These are phyloP conservation scores for Terfezia boudieri DNA, from an alignment of 495 filamentous ascomycete genomes.

Conservation along the genomic window DNA sequence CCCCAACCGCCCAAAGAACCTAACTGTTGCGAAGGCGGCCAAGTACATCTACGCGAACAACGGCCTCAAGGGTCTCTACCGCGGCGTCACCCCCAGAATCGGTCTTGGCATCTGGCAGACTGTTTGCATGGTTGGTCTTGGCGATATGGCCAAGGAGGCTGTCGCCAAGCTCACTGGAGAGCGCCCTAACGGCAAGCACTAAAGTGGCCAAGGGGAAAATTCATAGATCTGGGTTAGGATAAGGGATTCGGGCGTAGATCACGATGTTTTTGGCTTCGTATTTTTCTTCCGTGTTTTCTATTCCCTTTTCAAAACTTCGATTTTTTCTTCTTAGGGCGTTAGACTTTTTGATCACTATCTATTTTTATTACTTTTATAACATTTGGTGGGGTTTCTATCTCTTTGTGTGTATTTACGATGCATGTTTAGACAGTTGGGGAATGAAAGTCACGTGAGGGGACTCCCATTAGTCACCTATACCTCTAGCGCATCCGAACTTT, in stretches of 20 bases:
- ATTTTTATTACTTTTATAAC: no score
- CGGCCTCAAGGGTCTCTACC: slow-evolving; percentile 82
- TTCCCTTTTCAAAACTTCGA: background rate
- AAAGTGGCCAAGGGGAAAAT: slow-evolving; percentile 11
- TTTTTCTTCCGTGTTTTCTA: background rate
- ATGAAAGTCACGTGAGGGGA: no score
- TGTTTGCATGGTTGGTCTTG: slow-evolving; percentile 98
- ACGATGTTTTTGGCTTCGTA: background rate
- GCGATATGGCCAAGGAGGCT: slow-evolving; percentile 95
- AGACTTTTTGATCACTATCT: background rate
- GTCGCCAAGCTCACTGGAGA: slow-evolving; percentile 96
- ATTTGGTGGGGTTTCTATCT: no score
- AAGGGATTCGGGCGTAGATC: background rate
- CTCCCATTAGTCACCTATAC: no score
- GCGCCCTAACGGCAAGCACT: slow-evolving; percentile 90
- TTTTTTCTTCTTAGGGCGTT: background rate
- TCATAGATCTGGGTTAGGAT: background rate
- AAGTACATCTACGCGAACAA: slow-evolving; percentile 81
- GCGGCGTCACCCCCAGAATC: slow-evolving; percentile 81
- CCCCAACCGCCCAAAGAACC: slow-evolving; percentile 92
- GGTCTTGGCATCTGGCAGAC: slow-evolving; percentile 97
- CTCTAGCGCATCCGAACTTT: no score
- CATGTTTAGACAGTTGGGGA: no score
- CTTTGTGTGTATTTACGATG: no score
- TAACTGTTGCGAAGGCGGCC: slow-evolving; percentile 84